Percentiles rank a stretch among this genome's conserved stretches.
Conservation (phyloP, 768 basidiomycete genomes). For the Mycena haematopus region DNA sequence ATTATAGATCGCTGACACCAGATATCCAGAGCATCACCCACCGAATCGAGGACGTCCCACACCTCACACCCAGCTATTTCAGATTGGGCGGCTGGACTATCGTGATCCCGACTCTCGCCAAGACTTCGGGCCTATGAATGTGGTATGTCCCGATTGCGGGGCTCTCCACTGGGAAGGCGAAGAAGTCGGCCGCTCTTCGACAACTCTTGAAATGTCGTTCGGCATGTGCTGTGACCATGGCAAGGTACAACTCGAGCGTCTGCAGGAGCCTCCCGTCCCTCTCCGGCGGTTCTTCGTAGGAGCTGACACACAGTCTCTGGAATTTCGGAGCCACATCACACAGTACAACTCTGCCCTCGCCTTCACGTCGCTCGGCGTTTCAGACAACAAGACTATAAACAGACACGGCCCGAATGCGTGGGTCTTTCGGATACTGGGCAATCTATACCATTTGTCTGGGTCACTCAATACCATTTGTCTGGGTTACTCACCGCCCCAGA, state of each 20-base stretch:
- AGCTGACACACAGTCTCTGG: neutral
- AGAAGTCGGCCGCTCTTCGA: neutral
- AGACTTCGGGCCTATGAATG: conserved; percentile 3
- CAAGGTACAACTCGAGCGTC: neutral
- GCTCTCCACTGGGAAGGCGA: neutral
- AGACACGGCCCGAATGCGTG: neutral
- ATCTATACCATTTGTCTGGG: neutral
- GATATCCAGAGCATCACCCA: too few relatives aligned
- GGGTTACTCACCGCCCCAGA: neutral
- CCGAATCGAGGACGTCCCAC: too few relatives aligned
- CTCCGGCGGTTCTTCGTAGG: neutral
- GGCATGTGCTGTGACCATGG: neutral
- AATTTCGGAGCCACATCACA: neutral
- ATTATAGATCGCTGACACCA: too few relatives aligned
- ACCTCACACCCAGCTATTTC: too few relatives aligned
- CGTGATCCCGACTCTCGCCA: conserved; percentile 3
- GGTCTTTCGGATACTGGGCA: neutral
- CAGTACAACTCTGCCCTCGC: neutral
- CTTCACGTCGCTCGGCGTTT: neutral
- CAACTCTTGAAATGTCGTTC: neutral
- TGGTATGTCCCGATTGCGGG: neutral
- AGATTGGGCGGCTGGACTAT: neutral
- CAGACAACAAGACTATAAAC: neutral
- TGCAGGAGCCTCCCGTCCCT: neutral
- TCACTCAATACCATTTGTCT: neutral